A percentile compares a stretch with the other conserved stretches of the same genome.
phyloP scores from a whole-genome alignment of 2,329 filamentous ascomycete species.

The Xylariaceae sp. region DNA sequence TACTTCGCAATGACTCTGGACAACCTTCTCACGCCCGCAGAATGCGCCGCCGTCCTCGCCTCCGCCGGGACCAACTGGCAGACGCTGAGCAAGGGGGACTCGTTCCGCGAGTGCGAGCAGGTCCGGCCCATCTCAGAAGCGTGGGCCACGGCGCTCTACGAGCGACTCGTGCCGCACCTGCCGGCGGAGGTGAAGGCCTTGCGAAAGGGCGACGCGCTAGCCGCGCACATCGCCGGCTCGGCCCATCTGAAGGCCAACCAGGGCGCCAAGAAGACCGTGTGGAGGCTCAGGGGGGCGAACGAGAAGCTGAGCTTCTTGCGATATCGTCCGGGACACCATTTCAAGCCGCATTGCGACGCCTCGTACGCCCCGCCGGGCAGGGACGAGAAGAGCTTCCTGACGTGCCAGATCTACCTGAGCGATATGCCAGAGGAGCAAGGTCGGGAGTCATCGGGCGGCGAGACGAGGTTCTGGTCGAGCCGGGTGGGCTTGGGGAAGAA shows the following conservation, averaged over 20 bases:
- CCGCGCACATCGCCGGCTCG: constrained; percentile 27
- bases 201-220: constrained; percentile 22
- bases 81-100: constrained; percentile 26
- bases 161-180: constrained; percentile 23
- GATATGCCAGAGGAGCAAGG: constrained; percentile 23
- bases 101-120: constrained; percentile 31
- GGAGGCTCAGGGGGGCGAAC: constrained; percentile 49
- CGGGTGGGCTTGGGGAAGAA: constrained; percentile 31
- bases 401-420: constrained; percentile 37
- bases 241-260: constrained; percentile 30
- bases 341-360: constrained; percentile 46
- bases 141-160: constrained; percentile 29
- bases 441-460: constrained; percentile 19
- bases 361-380: constrained; percentile 24
- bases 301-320: constrained; percentile 63
- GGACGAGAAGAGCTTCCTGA: constrained; percentile 37
- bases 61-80: constrained; percentile 29
- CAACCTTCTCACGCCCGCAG: constrained; percentile 29
- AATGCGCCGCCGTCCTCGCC: constrained; percentile 24
- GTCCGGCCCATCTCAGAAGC: constrained; percentile 29
- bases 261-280: constrained; percentile 31
- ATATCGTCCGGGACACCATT: constrained; percentile 62
- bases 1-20: constrained; percentile 34
- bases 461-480: constrained; percentile 32
- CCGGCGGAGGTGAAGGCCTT: constrained; percentile 27